phyloP scores from a whole-genome alignment of 352 stramenopile genomes.

The Pseudoperonospora humuli region DNA sequence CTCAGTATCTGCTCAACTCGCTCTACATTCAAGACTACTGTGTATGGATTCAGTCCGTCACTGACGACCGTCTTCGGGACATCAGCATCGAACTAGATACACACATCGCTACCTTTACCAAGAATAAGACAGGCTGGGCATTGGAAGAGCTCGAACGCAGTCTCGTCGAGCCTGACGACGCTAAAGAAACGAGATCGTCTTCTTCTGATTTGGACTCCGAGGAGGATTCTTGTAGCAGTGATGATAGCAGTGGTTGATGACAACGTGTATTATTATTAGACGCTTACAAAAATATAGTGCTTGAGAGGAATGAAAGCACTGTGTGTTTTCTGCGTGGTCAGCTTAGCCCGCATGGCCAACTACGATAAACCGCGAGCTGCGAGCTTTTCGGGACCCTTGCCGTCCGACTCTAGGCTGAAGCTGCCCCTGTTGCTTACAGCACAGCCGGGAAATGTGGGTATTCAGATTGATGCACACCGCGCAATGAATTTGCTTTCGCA shows the following conservation, averaged over 20 bases:
- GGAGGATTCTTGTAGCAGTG: constrained; percentile 9
- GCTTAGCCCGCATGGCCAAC: constrained; percentile 12
- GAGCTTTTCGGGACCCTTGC: constrained; percentile 6
- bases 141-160: constrained; percentile 67
- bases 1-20: constrained; percentile 94
- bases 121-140: constrained; percentile 66
- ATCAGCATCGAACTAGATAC: constrained; percentile 30
- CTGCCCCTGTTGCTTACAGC: constrained; percentile 45
- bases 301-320: no score
- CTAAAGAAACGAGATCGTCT: constrained; percentile 14
- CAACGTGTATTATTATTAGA: not conserved
- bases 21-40: constrained; percentile 94
- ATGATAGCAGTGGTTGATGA: constrained; percentile 3
- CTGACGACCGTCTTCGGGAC: constrained; percentile 34
- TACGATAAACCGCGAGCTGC: constrained; percentile 8
- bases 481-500: constrained; percentile 48
- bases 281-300: constrained; percentile 25
- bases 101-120: constrained; percentile 37
- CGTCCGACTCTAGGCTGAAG: constrained; percentile 12
- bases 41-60: constrained; percentile 73
- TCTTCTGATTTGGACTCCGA: constrained; percentile 18
- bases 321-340: no score
- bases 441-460: constrained; percentile 61
- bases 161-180: constrained; percentile 33
- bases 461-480: constrained; percentile 70